Percentiles rank a stretch among this genome's conserved stretches.
phyloP scores from a whole-genome alignment of 148 eudicot genomes.

The Silene latifolia region DNA sequence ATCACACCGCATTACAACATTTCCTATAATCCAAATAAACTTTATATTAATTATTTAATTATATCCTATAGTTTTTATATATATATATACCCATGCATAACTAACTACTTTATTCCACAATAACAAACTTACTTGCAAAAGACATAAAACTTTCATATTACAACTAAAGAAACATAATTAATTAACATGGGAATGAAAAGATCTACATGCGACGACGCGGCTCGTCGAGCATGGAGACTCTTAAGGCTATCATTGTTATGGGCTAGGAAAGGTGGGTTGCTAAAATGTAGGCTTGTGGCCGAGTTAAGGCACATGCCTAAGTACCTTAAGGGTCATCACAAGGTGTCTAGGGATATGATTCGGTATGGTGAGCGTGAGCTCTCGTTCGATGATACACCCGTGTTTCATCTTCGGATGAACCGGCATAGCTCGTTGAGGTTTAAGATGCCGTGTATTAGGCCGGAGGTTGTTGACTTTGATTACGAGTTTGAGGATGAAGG shows the following conservation, averaged over 20 bases:
- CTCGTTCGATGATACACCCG: conserved; percentile 77
- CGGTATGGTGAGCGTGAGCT: conserved; percentile 56
- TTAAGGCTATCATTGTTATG: conserved; percentile 60
- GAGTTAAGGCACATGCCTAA: conserved; percentile 38
- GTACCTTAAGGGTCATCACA: conserved; percentile 32
- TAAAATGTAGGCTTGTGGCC: conserved; percentile 42
- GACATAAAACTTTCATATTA: not conserved
- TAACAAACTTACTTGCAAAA: conserved; percentile 4
- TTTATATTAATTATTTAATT: not conserved
- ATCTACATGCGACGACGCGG: conserved; percentile 23
- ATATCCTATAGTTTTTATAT: not conserved
- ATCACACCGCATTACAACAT: conserved; percentile 27
- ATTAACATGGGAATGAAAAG: conserved; percentile 39
- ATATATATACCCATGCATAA: conserved; percentile 2
- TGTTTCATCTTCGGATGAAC: conserved; percentile 53
- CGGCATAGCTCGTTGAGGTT: conserved; percentile 59
- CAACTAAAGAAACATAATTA: not conserved
- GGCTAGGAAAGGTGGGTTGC: conserved; percentile 65
- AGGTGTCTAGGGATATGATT: conserved; percentile 20
- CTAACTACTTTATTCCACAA: conserved; percentile 1
- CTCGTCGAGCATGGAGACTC: conserved; percentile 58
- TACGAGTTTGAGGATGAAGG: conserved; percentile 35
- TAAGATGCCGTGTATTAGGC: conserved; percentile 72
- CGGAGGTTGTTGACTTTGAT: conserved; percentile 48
- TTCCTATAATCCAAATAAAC: no score